Base-by-base conservation (phyloP, 129 eudicot species). In the Helichrysum umbraculigerum region DNA sequence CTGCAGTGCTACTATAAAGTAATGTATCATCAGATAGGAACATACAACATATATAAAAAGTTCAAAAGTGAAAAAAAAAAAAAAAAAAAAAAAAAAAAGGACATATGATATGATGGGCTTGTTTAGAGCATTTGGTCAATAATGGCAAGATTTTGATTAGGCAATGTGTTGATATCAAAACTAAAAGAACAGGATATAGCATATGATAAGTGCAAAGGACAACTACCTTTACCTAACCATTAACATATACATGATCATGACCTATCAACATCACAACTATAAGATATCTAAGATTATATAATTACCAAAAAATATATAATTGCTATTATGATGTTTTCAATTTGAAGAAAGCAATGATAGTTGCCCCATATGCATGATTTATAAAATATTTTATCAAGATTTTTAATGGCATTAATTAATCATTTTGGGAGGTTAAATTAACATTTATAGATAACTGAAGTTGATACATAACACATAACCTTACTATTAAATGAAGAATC, bases 221-320 rank as follows among this genome's bases (percentile, higher is more conserved):
- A 78, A 21, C 82, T 44, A 78, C 82, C 50, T 62, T 70, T 78
- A 78, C 77, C 82, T 44, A 78, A 78, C 77, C 28, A 68, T 59
- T 78, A 59, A 39, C 64, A 78, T 60, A 70, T 29, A 14, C 32
- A 34, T 42, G n/a, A 44, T 71, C 32, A 70, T 78, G 66, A 70
- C 34, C 37, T 15, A 47, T 70, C 71, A 78, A 64, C 77, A 78
- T 71, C 72, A 34, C 19, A 70, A 78, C 28, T 70, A 61, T 17
- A 30, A 70, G 29, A 78, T 61, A 47, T 70, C 12, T 56, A 56
- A 19, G 28, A n/a, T 56, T 56, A 56, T 56, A 52, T 50, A 35
- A 19, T 54, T 54, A 57, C 2, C 9, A 8, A 21, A 57, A 19
- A 7, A 61, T 2, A 61, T 1, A 0, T 1, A 3, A 20, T 2